Evolutionary conservation across 495 filamentous ascomycete genomes (phyloP), one percentile per base, ranked within the genome.

Genomic region (Tricharina praecox): DNA sequence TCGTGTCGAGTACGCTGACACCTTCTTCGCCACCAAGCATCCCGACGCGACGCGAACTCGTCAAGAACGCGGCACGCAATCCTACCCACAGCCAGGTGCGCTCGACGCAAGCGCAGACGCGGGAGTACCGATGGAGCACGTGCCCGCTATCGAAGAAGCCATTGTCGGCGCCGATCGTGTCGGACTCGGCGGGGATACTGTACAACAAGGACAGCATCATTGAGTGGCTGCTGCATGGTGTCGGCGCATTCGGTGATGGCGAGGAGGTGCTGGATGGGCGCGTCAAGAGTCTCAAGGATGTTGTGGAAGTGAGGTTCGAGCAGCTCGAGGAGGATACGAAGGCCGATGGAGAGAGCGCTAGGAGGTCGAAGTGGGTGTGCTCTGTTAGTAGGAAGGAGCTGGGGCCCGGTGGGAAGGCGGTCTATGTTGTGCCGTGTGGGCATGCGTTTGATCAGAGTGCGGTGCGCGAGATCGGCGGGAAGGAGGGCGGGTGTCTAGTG

Each of bases 201-300:
- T 99, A 93, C 68, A 96, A 93, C 58, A 96, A 95, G 63, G 86
- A 96, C 59, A 77, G 84, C 0, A 72, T 96, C 34, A 66, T 99
- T 32, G 77, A 84, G 53, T 82, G 78, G 46, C 69, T 99, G 2
- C 70, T 95, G 18, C 76, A 77, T 2, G 67, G 69, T 37, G 73
- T 76, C 45, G 74, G 77, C 32, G 64, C 64, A 4, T 61, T 54
- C 19, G 58, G 68, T 42, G 72, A 84, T 62, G 75, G 75, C 59
- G 76, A 79, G 52, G 68, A 78, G 60, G 66, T 87, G 61, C 67
- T 78, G 28, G 71, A 70, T 55, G 85, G 72, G 49, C 72, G 69
- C 53, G 79, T 97, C 45, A 85, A 79, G 64, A 79, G 78, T 23
- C 65, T 96, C 23, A 77, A 79, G 40, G 92, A 99, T 62, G 75